Base-by-base conservation (phyloP, 2,329 filamentous ascomycete genomes). In the Cladorrhinum sp. region DNA sequence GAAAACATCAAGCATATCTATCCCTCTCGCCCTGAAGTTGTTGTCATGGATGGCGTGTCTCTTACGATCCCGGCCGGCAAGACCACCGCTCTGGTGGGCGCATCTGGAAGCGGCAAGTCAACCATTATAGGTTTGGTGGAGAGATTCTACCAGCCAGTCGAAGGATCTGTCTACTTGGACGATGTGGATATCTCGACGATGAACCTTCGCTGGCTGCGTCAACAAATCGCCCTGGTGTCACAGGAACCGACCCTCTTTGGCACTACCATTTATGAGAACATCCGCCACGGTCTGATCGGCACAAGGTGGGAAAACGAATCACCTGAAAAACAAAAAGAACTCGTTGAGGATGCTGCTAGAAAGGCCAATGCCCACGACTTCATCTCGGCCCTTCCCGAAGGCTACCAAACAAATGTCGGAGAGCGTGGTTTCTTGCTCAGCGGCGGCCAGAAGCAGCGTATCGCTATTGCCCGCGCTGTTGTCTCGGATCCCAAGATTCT, bases 351-450 rank as follows among this genome's bases (percentile, higher is more conserved):
- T 48, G 95, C 95, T 16, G 91, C 95, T 8, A 90, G 86, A 74
- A 96, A 90, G 82, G 90, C 95, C 14, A 97, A 98, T 68, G 94
- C 94, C 1, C 93, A 98, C 72, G 92, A 96, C 66, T 99, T 99
- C 72, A 88, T 99, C 66, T 84, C 80, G 5, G 76, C 82, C 12
- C 82, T 98, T 1, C 92, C 95, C 0, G 90, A 98, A 67, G 90
- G 90, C 1, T 98, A 98, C 69, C 85, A 96, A 66, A 98, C 95
- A 0, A 88, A 96, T 66, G 94, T 98, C n/a, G 95, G 95, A 60
- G 92, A 98, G 74, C 88, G 93, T 64, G 95, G 95, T 9, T 96
- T 96, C 72, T 78, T 97, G 57, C 82, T 99, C 8, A 96, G 91
- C 59, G 95, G 95, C 73, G 95, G 95, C 36, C 95, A 99, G 76